These are phyloP conservation scores for Sporothrix protearum DNA, from an alignment of 2,329 filamentous ascomycete genomes.

Conservation along the genomic window DNA sequence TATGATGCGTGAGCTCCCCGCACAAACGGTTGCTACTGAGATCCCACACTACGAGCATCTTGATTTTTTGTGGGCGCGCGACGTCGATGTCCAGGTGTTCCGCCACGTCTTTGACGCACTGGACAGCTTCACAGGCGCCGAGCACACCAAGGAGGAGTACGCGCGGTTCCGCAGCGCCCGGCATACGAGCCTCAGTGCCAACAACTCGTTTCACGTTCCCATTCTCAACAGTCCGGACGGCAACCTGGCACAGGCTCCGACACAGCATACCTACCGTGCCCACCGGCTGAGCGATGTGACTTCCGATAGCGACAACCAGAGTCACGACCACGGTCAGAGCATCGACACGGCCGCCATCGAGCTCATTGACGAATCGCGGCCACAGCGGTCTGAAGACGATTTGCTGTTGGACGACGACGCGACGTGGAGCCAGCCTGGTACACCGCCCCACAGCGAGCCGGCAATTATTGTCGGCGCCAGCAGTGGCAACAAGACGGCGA, in stretches of 20 bases:
- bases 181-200: conserved; percentile 45
- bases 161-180: conserved; percentile 53
- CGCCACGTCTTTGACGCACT: conserved; percentile 88
- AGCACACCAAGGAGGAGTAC: conserved; percentile 59
- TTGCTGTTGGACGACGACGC: conserved; percentile 18
- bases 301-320: not conserved
- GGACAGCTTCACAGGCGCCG: conserved; percentile 61
- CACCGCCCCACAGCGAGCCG: conserved; percentile 7
- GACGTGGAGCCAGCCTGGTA: conserved; percentile 21
- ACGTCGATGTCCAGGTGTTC: conserved; percentile 81
- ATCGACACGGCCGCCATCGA: not conserved
- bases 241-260: not conserved
- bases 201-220: not conserved
- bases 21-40: conserved; percentile 78
- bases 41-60: conserved; percentile 94
- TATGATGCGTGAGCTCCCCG: conserved; percentile 85
- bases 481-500: not conserved
- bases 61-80: conserved; percentile 90
- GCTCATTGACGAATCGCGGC: not conserved
- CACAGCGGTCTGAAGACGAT: conserved; percentile 15
- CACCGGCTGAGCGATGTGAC: not conserved
- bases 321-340: no score
- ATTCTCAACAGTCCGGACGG: not conserved
- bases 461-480: not conserved
- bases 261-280: not conserved